phyloP scores from a whole-genome alignment of 805 yeast genomes.

The Metschnikowia drakensbergensis region DNA sequence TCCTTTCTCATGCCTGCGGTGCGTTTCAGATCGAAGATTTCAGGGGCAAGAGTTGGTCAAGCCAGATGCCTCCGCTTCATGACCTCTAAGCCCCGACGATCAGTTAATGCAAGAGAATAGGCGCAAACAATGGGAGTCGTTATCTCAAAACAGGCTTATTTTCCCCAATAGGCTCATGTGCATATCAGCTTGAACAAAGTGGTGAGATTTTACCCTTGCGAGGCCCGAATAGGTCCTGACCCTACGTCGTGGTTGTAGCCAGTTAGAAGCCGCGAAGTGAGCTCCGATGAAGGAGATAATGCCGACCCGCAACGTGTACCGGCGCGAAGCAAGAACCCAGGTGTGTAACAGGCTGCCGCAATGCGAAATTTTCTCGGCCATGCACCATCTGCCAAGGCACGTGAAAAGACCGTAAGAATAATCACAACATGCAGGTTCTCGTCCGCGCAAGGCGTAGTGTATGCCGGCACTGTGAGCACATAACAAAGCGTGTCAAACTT shows the following conservation, averaged over 20 bases:
- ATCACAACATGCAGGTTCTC: neutral
- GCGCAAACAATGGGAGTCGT: neutral
- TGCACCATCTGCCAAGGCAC: neutral
- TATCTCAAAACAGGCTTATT: no score
- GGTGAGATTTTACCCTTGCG: neutral
- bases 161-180: no score
- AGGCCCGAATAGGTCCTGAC: neutral
- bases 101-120: neutral
- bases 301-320: neutral
- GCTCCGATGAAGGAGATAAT: slow-evolving; percentile 4
- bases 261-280: neutral
- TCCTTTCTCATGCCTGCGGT: neutral
- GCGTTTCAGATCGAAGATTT: neutral
- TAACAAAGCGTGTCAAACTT: neutral
- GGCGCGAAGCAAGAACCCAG: neutral
- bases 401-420: neutral
- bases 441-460: neutral
- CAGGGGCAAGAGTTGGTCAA: neutral
- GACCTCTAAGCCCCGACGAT: neutral
- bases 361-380: slow-evolving; percentile 1
- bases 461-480: neutral
- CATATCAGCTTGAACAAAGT: no score
- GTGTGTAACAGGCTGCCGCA: neutral
- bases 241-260: neutral
- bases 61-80: neutral